Evolutionary conservation across 768 basidiomycete genomes (phyloP), one percentile per base, ranked within the genome.

Genomic region (Piloderma croceum): DNA sequence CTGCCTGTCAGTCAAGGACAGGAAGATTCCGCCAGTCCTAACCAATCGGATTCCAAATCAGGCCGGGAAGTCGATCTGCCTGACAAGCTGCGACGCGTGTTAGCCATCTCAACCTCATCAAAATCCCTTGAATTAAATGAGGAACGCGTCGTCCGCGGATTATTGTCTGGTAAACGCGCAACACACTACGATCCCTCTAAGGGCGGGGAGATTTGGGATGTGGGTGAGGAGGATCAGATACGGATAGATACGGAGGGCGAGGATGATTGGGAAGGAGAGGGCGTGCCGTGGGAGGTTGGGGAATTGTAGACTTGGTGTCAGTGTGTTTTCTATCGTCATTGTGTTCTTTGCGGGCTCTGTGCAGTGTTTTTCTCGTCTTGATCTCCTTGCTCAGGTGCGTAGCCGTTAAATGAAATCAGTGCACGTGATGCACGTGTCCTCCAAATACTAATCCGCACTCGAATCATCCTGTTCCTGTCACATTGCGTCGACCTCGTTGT

Each of bases 241-340:
- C 57, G 58, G 18, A 51, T 47, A 31, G 75, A 71, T 36, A 68
- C 60, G 22, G 78, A 76, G 51, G 73, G 75, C 31, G 81, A 82
- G 47, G 65, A 64, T 34, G 65, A 65, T 47, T 90, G 87, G 87
- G 87, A 88, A 60, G 78, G 82, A 24, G 86, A 88, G 59, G 81
- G 82, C 25, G 72, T 88, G 24, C 81, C 86, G 44, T 90, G 87
- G 87, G 83, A 83, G 60, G 69, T 77, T 7, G 87, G 78, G 38
- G 87, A 87, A 51, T 51, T 90, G 60, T 88, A 72, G 62, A 42
- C 39, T 41, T 44, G 29, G 58, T 59, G 64, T 62, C 56, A 39
- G 51, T 51, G 48, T 50, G 45, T 47, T 41, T 44, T 55, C 23
- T 42, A 37, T 36, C 41, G 48, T 41, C 36, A 11, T 40, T 47